Evolutionary conservation across 345 rosid species (phyloP).

Genomic region (Citrus sp.): DNA sequence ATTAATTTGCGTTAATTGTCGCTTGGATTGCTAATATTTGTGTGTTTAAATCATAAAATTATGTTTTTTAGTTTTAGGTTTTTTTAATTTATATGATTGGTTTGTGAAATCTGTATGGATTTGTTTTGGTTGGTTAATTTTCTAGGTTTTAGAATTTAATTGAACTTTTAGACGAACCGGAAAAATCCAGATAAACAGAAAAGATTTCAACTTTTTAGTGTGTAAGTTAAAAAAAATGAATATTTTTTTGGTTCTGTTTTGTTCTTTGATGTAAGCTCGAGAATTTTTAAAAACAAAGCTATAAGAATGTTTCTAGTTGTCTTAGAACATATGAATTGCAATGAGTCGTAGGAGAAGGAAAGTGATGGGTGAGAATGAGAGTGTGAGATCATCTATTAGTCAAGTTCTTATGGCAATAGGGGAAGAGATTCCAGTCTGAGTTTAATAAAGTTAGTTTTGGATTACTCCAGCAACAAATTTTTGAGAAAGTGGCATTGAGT

Average conservation of each 20-base stretch:
- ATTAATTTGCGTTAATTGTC: neutral
- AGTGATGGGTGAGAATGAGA: neutral
- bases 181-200: neutral
- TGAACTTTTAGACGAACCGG: neutral
- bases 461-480: neutral
- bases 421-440: neutral
- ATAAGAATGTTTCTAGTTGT: neutral
- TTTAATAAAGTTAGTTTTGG: neutral
- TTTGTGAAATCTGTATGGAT: neutral
- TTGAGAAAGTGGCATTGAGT: neutral
- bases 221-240: neutral
- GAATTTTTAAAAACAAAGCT: neutral
- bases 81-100: neutral
- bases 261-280: neutral
- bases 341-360: neutral
- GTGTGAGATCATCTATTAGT: neutral
- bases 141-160: neutral
- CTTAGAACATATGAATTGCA: neutral
- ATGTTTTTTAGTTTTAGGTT: neutral
- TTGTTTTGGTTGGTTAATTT: neutral
- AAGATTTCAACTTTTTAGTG: neutral
- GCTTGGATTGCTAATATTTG: neutral
- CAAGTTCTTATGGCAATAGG: neutral
- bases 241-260: neutral
- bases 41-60: neutral